phyloP scores from a whole-genome alignment of 371 early-diverging fungal genomes.

The Mucor ambiguus region DNA sequence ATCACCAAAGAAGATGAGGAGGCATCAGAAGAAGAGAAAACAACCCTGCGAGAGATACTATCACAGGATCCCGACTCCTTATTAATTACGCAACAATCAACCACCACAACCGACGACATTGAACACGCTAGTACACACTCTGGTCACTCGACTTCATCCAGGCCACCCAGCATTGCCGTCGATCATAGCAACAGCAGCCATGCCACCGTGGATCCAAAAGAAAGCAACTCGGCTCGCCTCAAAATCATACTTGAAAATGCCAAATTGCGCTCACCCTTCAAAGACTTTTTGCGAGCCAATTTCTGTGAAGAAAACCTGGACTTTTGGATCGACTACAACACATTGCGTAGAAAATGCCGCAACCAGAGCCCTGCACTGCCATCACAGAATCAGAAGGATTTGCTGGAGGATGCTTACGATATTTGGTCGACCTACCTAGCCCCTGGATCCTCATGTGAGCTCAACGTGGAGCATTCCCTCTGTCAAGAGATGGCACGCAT shows the following conservation, averaged over 20 bases:
- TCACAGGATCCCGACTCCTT: slow-evolving; percentile 22
- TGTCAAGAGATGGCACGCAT: slow-evolving; percentile 51
- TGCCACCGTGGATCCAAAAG: slow-evolving; percentile 30
- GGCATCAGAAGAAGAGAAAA: slow-evolving; percentile 13
- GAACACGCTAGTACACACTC: not conserved
- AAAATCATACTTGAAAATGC: slow-evolving; percentile 63
- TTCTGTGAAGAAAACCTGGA: slow-evolving; percentile 76
- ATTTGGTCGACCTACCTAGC: slow-evolving; percentile 68
- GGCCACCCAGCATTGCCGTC: slow-evolving; percentile 18
- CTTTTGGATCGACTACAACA: slow-evolving; percentile 65
- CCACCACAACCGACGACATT: slow-evolving; percentile 13
- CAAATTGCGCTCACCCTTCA: slow-evolving; percentile 63
- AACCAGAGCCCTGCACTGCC: slow-evolving; percentile 39
- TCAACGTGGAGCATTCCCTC: slow-evolving; percentile 60
- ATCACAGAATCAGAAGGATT: slow-evolving; percentile 37
- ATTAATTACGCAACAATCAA: slow-evolving; percentile 10
- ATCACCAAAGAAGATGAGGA: slow-evolving; percentile 5
- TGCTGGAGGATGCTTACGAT: slow-evolving; percentile 63
- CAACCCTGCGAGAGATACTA: slow-evolving; percentile 25
- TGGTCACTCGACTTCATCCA: not conserved
- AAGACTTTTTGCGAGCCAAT: slow-evolving; percentile 65
- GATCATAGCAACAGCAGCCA: slow-evolving; percentile 1
- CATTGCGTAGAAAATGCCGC: slow-evolving; percentile 41
- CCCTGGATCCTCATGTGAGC: slow-evolving; percentile 54
- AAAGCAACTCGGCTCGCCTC: slow-evolving; percentile 60